Conservation (phyloP, 2,329 filamentous ascomycete species). For the Sporothrix dimorphospora region DNA sequence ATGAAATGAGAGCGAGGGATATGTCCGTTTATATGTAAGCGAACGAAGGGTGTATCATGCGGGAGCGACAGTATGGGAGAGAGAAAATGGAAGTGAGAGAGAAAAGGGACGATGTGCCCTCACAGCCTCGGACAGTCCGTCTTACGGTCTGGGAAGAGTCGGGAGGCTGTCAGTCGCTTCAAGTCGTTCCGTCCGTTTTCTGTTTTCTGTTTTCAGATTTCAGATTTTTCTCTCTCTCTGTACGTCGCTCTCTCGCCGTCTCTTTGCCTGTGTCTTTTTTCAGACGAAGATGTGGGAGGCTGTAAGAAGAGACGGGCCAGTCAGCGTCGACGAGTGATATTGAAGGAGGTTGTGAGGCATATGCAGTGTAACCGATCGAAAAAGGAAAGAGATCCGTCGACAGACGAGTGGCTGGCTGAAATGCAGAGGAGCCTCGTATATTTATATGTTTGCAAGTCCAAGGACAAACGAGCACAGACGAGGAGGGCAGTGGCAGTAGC, state of each 20-base stretch:
- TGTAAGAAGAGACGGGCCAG: conserved; percentile 10
- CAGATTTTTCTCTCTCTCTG: background rate
- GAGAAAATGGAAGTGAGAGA: background rate
- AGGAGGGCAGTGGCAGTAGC: background rate
- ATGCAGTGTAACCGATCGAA: conserved; percentile 27
- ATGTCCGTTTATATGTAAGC: conserved; percentile 1
- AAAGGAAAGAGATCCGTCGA: conserved; percentile 24
- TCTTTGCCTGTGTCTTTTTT: background rate
- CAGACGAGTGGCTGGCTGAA: conserved; percentile 27
- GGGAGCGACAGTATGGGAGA: conserved; percentile 17
- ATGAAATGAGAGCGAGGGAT: background rate
- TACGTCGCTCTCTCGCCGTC: background rate
- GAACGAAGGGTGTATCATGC: background rate
- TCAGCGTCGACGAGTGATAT: conserved; percentile 2
- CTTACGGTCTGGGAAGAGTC: background rate
- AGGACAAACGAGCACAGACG: too few relatives aligned
- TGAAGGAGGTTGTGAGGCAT: conserved; percentile 5
- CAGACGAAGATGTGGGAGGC: conserved; percentile 12
- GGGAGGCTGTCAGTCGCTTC: background rate
- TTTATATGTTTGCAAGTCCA: conserved; percentile 22
- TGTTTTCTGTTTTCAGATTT: background rate
- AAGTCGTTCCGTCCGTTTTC: background rate
- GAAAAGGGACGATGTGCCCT: background rate
- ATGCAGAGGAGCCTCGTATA: conserved; percentile 28
- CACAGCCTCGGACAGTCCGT: conserved; percentile 20